phyloP scores from a whole-genome alignment of 139 green algal genomes.

The Edaphochlamys debaryana region DNA sequence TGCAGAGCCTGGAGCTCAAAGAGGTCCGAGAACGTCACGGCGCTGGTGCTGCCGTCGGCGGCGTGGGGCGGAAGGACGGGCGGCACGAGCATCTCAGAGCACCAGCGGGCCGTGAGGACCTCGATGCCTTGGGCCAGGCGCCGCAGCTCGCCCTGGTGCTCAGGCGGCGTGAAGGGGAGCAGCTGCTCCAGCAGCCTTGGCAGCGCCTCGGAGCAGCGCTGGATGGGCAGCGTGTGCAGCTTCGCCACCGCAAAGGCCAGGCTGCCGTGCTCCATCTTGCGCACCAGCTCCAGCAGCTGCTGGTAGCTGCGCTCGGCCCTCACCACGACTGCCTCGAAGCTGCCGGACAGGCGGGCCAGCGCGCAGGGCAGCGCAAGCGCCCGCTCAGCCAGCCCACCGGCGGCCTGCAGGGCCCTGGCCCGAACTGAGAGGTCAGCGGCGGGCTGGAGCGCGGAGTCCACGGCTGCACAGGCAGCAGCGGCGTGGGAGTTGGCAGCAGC shows the following conservation, averaged over 20 bases:
- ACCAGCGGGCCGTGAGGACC: neutral
- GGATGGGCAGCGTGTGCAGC: neutral
- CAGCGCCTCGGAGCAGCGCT: no score
- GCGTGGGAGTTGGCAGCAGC: neutral
- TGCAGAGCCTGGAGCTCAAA: neutral
- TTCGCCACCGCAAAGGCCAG: constrained; percentile 7
- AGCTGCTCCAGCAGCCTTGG: neutral
- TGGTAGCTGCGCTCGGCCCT: neutral
- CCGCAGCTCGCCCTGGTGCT: neutral
- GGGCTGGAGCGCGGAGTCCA: neutral
- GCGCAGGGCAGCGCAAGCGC: neutral
- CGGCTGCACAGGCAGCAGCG: neutral
- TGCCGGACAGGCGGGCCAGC: neutral
- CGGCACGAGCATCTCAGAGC: neutral
- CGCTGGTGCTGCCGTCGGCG: neutral
- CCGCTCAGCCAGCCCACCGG: neutral
- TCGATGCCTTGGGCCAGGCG: neutral
- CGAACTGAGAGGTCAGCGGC: neutral
- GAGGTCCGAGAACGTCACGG: neutral
- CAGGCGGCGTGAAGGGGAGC: neutral
- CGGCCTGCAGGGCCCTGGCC: neutral
- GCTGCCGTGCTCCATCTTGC: neutral
- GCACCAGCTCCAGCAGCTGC: neutral
- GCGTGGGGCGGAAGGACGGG: neutral
- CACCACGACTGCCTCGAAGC: neutral